Evolutionary conservation across 495 filamentous ascomycete genomes (phyloP).

Genomic region (Cercophora samala): DNA sequence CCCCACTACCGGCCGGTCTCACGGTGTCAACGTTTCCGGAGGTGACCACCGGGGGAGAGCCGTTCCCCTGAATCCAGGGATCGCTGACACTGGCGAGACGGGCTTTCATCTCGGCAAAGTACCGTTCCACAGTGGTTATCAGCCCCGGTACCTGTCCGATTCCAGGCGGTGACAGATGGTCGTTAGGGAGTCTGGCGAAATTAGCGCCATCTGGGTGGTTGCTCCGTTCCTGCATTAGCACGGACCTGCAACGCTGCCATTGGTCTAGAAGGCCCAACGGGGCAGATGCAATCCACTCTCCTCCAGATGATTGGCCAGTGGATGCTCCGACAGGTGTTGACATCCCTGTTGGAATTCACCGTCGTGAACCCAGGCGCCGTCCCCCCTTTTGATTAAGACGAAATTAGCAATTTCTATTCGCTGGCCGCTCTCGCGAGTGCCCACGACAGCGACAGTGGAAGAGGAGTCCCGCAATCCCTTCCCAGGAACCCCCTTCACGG

Average conservation of each 20-base stretch:
- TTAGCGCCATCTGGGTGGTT: slow-evolving; percentile 27
- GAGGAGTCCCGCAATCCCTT: slow-evolving; percentile 23
- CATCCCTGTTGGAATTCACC: slow-evolving; percentile 14
- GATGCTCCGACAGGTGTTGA: not conserved
- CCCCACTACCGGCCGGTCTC: not conserved
- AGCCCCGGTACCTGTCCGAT: slow-evolving; percentile 6
- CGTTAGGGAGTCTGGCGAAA: slow-evolving; percentile 20
- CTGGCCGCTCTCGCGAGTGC: slow-evolving; percentile 18
- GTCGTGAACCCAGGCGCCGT: slow-evolving; percentile 7
- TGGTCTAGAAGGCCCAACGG: not conserved
- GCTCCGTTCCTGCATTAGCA: slow-evolving; percentile 27
- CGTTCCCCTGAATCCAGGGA: not conserved
- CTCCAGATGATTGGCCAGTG: not conserved
- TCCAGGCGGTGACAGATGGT: slow-evolving; percentile 9
- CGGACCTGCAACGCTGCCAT: not conserved
- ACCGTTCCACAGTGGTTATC: slow-evolving; percentile 21
- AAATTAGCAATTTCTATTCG: slow-evolving; percentile 40
- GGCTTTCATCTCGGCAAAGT: slow-evolving; percentile 24
- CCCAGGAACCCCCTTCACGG: slow-evolving; percentile 19
- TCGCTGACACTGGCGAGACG: slow-evolving; percentile 9
- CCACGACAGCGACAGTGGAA: slow-evolving; percentile 4
- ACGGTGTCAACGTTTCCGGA: not conserved
- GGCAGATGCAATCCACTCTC: not conserved
- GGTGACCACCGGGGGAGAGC: not conserved
- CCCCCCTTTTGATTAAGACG: slow-evolving; percentile 33